A percentile compares a stretch with the other conserved stretches of the same genome.
phyloP scores from a whole-genome alignment of 2,329 filamentous ascomycete species.

The Aspergillus oerlinghausenensis region DNA sequence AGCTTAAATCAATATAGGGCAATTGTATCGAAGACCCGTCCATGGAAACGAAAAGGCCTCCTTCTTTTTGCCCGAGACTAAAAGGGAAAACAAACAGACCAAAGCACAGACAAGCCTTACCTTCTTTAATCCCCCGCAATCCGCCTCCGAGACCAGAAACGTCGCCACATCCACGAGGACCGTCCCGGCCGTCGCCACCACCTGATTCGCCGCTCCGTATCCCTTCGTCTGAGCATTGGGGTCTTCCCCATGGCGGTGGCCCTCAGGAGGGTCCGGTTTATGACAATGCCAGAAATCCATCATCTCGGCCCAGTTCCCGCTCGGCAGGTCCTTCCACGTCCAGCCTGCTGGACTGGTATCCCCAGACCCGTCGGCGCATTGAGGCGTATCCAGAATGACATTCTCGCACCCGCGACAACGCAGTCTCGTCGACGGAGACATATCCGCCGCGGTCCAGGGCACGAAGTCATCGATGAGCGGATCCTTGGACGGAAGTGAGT shows the following conservation, averaged over 20 bases:
- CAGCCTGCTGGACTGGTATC: conserved; percentile 28
- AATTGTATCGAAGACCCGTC: conserved; percentile 56
- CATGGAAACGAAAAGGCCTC: conserved; percentile 46
- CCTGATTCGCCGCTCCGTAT: conserved; percentile 75
- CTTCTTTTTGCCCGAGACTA: conserved; percentile 52
- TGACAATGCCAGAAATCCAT: conserved; percentile 99
- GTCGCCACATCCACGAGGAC: conserved; percentile 79
- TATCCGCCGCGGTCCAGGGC: conserved; percentile 37
- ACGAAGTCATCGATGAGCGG: conserved; percentile 30
- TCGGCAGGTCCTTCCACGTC: conserved; percentile 87
- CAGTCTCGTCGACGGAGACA: conserved; percentile 29
- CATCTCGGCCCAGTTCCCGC: conserved; percentile 98
- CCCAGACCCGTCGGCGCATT: too few relatives aligned
- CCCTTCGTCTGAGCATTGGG: conserved; percentile 58
- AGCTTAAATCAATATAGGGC: conserved; percentile 45
- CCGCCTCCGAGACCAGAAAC: conserved; percentile 64
- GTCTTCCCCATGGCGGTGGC: conserved; percentile 43
- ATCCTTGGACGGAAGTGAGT: conserved; percentile 11
- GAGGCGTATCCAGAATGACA: conserved; percentile 22
- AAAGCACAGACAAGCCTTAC: conserved; percentile 23
- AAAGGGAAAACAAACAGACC: background rate
- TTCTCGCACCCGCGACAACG: conserved; percentile 36
- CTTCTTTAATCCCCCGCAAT: conserved; percentile 53
- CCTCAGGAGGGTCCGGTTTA: conserved; percentile 62
- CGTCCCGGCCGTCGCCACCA: conserved; percentile 60